Evolutionary conservation across 768 basidiomycete genomes (phyloP).

Genomic region (Tulasnella sp.): DNA sequence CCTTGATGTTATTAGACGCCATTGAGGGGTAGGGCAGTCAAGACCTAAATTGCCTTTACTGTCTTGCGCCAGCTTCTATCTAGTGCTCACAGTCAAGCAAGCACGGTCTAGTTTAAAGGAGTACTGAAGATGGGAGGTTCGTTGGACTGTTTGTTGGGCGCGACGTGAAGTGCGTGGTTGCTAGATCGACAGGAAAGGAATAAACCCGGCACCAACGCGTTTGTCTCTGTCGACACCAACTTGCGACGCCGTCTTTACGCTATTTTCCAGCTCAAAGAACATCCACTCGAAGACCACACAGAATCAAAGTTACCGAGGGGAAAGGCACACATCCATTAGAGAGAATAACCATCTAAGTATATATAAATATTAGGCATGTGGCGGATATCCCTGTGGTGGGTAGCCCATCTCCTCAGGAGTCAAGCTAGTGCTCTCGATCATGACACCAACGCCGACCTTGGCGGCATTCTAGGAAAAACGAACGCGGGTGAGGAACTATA

Average conservation of each 20-base stretch:
- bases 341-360: slow-evolving; percentile 11
- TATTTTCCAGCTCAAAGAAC: background rate
- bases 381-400: slow-evolving; percentile 22
- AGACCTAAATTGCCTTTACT: background rate
- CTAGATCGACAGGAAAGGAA: slow-evolving; percentile 2
- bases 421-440: slow-evolving; percentile 65
- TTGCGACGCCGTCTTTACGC: background rate
- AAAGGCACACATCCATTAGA: slow-evolving; percentile 4
- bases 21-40: slow-evolving; percentile 15
- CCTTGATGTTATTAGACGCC: slow-evolving; percentile 78
- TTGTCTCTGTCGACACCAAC: background rate
- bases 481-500: background rate
- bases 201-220: slow-evolving; percentile 1
- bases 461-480: slow-evolving; percentile 44
- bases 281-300: background rate
- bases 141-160: background rate
- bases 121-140: background rate
- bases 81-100: background rate
- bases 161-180: background rate
- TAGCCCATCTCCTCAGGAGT: slow-evolving; percentile 27
- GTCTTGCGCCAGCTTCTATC: background rate
- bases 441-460: slow-evolving; percentile 93
- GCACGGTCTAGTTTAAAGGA: background rate
- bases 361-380: slow-evolving; percentile 13
- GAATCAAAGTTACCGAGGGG: background rate